A percentile compares a stretch with the other conserved stretches of the same genome.
Conservation (phyloP, 1,284 basidiomycete species). For the Cryptococcus sp. region DNA sequence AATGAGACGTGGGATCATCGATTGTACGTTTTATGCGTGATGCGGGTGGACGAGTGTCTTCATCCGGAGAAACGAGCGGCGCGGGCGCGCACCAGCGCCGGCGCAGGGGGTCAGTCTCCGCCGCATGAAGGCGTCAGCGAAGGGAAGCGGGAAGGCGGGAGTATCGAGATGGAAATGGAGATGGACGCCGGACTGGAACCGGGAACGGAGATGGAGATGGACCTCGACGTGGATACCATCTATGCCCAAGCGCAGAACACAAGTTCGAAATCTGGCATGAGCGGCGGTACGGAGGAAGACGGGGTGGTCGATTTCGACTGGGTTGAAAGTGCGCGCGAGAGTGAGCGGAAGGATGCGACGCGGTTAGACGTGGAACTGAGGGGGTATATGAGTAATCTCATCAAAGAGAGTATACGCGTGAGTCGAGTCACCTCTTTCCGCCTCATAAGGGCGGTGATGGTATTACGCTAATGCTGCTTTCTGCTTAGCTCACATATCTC, state of each 20-base stretch:
- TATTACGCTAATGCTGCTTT: neutral
- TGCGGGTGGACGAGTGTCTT: conserved; percentile 11
- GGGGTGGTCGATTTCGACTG: conserved; percentile 37
- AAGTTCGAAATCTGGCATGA: conserved; percentile 1
- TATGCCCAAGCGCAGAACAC: neutral
- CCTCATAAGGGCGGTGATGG: neutral
- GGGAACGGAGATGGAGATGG: conserved; percentile 15
- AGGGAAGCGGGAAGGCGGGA: neutral
- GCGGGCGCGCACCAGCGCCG: neutral
- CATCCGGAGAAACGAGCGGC: conserved; percentile 5
- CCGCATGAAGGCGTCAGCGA: neutral
- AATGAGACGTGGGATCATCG: conserved; percentile 29
- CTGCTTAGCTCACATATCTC: conserved; percentile 44
- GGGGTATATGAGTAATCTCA: conserved; percentile 49
- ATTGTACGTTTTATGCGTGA: conserved; percentile 19
- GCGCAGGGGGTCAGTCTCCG: neutral
- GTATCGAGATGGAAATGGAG: conserved; percentile 9
- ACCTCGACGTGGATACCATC: neutral
- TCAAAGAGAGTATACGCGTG: conserved; percentile 51
- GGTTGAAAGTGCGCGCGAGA: conserved; percentile 28
- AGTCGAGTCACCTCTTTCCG: conserved; percentile 11
- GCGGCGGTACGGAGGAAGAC: conserved; percentile 18
- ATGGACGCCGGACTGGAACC: conserved; percentile 11
- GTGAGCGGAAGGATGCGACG: conserved; percentile 33
- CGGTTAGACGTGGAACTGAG: conserved; percentile 44